Percentiles rank a stretch among this genome's conserved stretches.
phyloP scores from a whole-genome alignment of 768 basidiomycete genomes.

The Psilocybe cubensis region DNA sequence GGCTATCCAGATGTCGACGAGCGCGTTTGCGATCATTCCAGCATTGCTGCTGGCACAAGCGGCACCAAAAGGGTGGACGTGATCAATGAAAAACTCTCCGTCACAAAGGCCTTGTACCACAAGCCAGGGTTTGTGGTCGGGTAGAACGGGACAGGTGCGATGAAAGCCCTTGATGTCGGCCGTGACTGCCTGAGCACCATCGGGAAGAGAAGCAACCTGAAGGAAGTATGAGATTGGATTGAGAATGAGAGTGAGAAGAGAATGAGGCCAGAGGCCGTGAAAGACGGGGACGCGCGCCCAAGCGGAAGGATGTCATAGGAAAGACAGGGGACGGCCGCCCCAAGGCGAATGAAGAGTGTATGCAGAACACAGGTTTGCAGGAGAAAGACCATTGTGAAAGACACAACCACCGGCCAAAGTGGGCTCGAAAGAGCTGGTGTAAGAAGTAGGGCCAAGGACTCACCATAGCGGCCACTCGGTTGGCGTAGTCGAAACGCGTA shows the following conservation, averaged over 20 bases:
- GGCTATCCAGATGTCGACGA: conserved; percentile 20
- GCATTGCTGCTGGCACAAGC: conserved; percentile 32
- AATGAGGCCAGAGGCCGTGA: no score
- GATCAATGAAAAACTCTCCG: conserved; percentile 33
- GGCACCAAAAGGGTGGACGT: conserved; percentile 32
- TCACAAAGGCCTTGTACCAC: conserved; percentile 25
- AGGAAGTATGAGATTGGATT: neutral
- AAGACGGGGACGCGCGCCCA: no score
- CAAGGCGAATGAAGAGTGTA: neutral
- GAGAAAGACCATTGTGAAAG: neutral
- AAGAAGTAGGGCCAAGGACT: neutral
- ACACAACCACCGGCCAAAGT: neutral
- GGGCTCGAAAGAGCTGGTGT: neutral
- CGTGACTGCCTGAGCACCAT: conserved; percentile 31
- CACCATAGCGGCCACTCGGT: conserved; percentile 26
- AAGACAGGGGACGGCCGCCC: conserved; percentile 1
- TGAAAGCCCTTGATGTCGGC: conserved; percentile 37
- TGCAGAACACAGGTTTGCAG: neutral
- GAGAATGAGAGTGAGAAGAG: no score
- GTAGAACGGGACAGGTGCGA: conserved; percentile 31
- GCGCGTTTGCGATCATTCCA: conserved; percentile 31
- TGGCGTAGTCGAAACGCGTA: conserved; percentile 27
- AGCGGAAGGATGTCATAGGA: conserved; percentile 21
- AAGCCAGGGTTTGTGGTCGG: conserved; percentile 36
- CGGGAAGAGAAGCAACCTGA: conserved; percentile 30